Evolutionary conservation across 768 basidiomycete species (phyloP).

Genomic region (Kwoniella bestiolae): DNA sequence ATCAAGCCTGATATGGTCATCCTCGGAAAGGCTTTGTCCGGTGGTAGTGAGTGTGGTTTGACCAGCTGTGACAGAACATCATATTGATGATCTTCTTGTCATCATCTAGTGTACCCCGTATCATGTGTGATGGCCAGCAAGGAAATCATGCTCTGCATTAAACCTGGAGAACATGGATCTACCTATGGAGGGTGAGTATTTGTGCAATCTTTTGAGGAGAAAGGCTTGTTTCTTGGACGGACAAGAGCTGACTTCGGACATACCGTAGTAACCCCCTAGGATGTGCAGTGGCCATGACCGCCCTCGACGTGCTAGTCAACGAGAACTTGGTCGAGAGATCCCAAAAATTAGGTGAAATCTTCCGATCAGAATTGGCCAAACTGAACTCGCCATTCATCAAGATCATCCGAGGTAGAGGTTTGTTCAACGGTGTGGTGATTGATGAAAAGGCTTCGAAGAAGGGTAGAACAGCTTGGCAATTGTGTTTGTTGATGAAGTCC

Average conservation of each 20-base stretch:
- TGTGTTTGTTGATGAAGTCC: constrained; percentile 89
- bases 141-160: constrained; percentile 91
- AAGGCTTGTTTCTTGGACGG: too few relatives aligned
- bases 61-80: background rate
- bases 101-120: constrained; percentile 90
- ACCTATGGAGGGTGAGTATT: constrained; percentile 85
- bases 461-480: constrained; percentile 90
- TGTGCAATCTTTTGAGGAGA: background rate
- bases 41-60: constrained; percentile 69
- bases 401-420: constrained; percentile 79
- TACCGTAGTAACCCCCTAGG: constrained; percentile 80
- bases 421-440: constrained; percentile 92
- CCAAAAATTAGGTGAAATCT: constrained; percentile 73
- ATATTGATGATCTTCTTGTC: background rate
- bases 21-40: constrained; percentile 94
- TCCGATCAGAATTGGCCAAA: constrained; percentile 65
- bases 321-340: constrained; percentile 86
- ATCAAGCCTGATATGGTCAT: constrained; percentile 89
- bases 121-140: constrained; percentile 89
- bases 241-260: constrained; percentile 1
- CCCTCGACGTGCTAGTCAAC: constrained; percentile 84
- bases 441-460: constrained; percentile 77
- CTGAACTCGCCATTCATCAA: constrained; percentile 67
- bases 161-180: constrained; percentile 92
- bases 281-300: constrained; percentile 93